phyloP scores from a whole-genome alignment of 2,329 filamentous ascomycete species.

The Lasiodiplodia citricola region DNA sequence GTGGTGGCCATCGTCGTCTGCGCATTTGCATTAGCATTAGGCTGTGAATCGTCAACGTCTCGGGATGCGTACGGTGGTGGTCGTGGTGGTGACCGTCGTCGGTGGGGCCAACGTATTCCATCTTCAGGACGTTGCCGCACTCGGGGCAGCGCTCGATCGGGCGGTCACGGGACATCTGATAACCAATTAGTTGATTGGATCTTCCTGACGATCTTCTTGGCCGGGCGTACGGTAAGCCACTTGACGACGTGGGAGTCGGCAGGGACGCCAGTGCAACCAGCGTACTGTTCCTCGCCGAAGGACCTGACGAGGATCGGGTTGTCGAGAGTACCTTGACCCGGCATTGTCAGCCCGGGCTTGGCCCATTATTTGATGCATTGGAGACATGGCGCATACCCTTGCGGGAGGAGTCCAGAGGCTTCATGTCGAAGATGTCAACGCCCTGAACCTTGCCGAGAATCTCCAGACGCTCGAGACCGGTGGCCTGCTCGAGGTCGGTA shows the following conservation, averaged over 20 bases:
- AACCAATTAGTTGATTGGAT: conserved; percentile 25
- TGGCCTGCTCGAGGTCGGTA: conserved; percentile 93
- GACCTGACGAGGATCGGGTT: conserved; percentile 87
- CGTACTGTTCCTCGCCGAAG: conserved; percentile 94
- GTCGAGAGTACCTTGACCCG: conserved; percentile 75
- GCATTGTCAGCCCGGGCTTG: conserved; percentile 12
- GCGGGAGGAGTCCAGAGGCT: conserved; percentile 88
- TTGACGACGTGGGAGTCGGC: conserved; percentile 88
- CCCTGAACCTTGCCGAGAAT: conserved; percentile 99
- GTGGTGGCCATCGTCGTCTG: conserved; percentile 55
- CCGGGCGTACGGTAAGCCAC: conserved; percentile 80
- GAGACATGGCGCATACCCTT: conserved; percentile 63
- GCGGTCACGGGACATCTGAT: conserved; percentile 81
- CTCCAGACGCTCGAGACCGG: conserved; percentile 97
- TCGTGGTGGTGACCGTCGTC: conserved; percentile 72
- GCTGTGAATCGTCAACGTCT: too few relatives aligned
- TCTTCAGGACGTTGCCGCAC: conserved; percentile 96
- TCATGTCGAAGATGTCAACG: conserved; percentile 98
- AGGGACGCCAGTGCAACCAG: conserved; percentile 92
- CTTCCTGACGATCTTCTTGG: not conserved
- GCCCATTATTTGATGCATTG: not conserved
- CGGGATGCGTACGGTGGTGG: conserved; percentile 44
- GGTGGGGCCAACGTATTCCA: conserved; percentile 89
- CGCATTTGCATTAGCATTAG: conserved; percentile 25
- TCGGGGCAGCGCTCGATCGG: conserved; percentile 95